A percentile compares a stretch with the other conserved stretches of the same genome.
Conservation (phyloP, 805 yeast genomes). For the Myxozyma udenii region DNA sequence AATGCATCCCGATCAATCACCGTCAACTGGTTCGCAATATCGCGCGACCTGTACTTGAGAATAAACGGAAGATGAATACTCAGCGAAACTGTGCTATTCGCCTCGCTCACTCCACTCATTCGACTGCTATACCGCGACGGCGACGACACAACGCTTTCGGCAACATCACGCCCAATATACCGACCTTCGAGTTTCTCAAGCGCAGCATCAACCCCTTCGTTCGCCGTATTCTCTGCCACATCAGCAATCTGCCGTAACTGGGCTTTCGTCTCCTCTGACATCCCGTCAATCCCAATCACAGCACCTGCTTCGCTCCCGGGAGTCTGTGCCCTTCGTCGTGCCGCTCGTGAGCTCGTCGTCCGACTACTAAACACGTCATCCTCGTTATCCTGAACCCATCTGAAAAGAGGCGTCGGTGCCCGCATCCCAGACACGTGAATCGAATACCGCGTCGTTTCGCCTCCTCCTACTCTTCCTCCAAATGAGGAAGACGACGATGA, state of each 20-base stretch:
- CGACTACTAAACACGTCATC: not conserved
- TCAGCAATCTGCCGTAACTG: constrained; percentile 68
- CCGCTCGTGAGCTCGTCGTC: too few species aligned
- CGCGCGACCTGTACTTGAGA: constrained; percentile 62
- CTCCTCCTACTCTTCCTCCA: constrained; percentile 1
- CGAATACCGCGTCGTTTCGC: constrained; percentile 2
- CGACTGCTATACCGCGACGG: constrained; percentile 5
- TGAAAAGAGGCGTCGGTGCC: too few species aligned
- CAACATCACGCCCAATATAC: constrained; percentile 21
- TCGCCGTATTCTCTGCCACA: constrained; percentile 46
- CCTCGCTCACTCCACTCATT: not conserved
- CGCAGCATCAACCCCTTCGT: constrained; percentile 46
- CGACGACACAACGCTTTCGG: not conserved
- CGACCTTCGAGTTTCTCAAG: constrained; percentile 76
- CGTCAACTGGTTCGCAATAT: constrained; percentile 78
- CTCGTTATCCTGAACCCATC: not conserved
- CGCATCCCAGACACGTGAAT: not conserved
- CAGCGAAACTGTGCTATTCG: constrained; percentile 21
- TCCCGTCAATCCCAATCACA: constrained; percentile 23
- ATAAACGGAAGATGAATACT: constrained; percentile 72
- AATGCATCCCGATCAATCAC: constrained; percentile 80
- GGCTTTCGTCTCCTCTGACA: constrained; percentile 21
- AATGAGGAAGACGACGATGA: constrained; percentile 8
- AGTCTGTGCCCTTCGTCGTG: too few species aligned
- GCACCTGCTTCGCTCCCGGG: not conserved